A percentile compares a stretch with the other conserved stretches of the same genome.
Evolutionary conservation across 2,329 filamentous ascomycete genomes (phyloP).

Genomic region (Akanthomyces uredinophilus): DNA sequence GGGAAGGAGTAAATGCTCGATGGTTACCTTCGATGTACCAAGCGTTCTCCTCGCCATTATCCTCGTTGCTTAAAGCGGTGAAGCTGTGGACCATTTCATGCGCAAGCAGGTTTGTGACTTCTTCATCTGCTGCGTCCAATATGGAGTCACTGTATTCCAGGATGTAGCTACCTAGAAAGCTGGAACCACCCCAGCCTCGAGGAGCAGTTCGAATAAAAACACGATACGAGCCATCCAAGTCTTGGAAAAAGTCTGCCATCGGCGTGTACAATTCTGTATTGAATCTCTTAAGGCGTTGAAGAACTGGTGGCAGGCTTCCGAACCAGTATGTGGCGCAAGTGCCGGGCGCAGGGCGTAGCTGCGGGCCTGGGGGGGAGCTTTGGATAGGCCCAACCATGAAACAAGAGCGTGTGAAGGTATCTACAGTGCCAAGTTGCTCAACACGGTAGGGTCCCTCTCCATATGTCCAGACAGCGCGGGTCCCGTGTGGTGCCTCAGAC

Average conservation of each 20-base stretch:
- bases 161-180: slow-evolving; percentile 16
- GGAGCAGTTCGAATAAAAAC: slow-evolving; percentile 16
- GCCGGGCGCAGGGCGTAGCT: background rate
- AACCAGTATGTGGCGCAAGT: slow-evolving; percentile 17
- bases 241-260: slow-evolving; percentile 14
- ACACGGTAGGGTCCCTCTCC: slow-evolving; percentile 17
- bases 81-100: slow-evolving; percentile 20
- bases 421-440: slow-evolving; percentile 7
- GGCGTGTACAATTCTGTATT: slow-evolving; percentile 16
- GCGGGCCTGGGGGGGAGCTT: slow-evolving; percentile 10
- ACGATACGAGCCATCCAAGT: slow-evolving; percentile 13
- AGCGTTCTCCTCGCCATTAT: slow-evolving; percentile 15
- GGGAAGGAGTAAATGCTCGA: background rate
- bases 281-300: slow-evolving; percentile 14
- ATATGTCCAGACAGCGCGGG: slow-evolving; percentile 18
- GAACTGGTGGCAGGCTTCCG: slow-evolving; percentile 14
- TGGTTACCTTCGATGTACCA: slow-evolving; percentile 17
- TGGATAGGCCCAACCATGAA: slow-evolving; percentile 19
- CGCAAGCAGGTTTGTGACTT: slow-evolving; percentile 11
- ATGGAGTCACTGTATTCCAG: slow-evolving; percentile 16
- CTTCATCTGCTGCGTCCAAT: slow-evolving; percentile 5
- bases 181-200: slow-evolving; percentile 13
- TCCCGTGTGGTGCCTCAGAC: slow-evolving; percentile 13
- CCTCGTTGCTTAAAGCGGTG: slow-evolving; percentile 8
- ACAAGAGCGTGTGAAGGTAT: slow-evolving; percentile 14